These are phyloP conservation scores for Mortierella sp. DNA, from an alignment of 371 early-diverging fungal species.

Conservation along the genomic window DNA sequence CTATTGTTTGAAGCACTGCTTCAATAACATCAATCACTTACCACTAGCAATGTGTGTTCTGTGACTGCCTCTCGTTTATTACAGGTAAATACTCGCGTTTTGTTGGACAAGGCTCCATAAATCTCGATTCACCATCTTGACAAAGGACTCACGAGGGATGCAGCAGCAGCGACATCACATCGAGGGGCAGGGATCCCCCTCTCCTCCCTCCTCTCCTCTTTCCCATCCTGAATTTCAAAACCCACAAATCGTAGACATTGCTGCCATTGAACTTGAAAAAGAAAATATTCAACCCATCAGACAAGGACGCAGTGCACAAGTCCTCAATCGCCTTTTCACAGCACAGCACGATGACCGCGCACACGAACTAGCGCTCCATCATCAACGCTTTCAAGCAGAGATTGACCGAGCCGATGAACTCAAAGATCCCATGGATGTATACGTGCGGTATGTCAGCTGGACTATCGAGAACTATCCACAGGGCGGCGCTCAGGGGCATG, in stretches of 20 bases:
- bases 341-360: constrained; percentile 53
- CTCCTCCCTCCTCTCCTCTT: not conserved
- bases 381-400: constrained; percentile 61
- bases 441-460: constrained; percentile 81
- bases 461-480: constrained; percentile 77
- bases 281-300: constrained; percentile 85
- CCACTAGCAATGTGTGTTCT: not conserved
- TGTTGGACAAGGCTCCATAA: too few relatives aligned
- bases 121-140: not conserved
- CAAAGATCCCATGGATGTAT: constrained; percentile 85
- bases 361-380: constrained; percentile 56
- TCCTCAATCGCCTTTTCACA: constrained; percentile 60
- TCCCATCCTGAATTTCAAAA: not conserved
- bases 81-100: too few relatives aligned
- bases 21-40: too few relatives aligned
- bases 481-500: constrained; percentile 63
- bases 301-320: constrained; percentile 75
- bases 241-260: constrained; percentile 54
- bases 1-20: constrained; percentile 10
- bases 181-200: not conserved
- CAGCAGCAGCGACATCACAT: constrained; percentile 17
- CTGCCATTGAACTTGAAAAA: constrained; percentile 74
- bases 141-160: constrained; percentile 7
- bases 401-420: constrained; percentile 62
- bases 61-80: not conserved